Base-by-base conservation (phyloP, 108 stramenopile genomes). In the Skeletonema grethae region DNA sequence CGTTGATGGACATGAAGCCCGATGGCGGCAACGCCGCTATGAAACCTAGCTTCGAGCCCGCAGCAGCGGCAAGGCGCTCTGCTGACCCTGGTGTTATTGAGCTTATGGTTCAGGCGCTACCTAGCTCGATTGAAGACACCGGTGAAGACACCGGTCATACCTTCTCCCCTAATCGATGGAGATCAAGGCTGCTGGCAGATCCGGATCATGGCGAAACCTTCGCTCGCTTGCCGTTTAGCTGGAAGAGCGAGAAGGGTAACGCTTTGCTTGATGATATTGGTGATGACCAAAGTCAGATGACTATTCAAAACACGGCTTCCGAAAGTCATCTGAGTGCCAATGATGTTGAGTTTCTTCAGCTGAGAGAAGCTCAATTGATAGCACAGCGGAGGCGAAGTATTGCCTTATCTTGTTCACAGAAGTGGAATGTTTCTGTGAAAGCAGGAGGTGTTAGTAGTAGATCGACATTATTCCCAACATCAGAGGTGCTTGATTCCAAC, bases 61-160 rank as follows among this genome's bases (percentile, higher is more conserved):
- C 76, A 39, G 70, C 86, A 20, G 86, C 86, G 61, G 80, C 88
- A 50, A 82, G 90, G 66, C 84, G 90, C 13, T 75, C 82, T 1
- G 56, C 65, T 9, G 86, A 88, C 62, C 85, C 88, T 18, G 90
- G 90, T 13, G 82, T 84, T 3, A 72, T 90, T 25, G 87, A 90
- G 58, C 70, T 87, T 18, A 61, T 45, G 18, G 64, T 66, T 11
- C 70, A 55, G 46, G 36, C 72, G 30, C 77, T 75, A 36, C 79
- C 77, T 22, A 16, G 66, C 20, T 82, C 82, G 11, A 68, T 73
- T 3, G 50, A 24, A 53, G 50, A 53, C 20, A 22, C 18, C 9
- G 22, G 50, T 53, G 50, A 53, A 53, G 50, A 53, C 20, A 22
- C 18, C 9, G 22, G 50, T 53, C 20, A 7, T 22, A 8, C 18